These are phyloP conservation scores for Buddleja alternifolia DNA, from an alignment of 257 asterid species.

Conservation along the genomic window DNA sequence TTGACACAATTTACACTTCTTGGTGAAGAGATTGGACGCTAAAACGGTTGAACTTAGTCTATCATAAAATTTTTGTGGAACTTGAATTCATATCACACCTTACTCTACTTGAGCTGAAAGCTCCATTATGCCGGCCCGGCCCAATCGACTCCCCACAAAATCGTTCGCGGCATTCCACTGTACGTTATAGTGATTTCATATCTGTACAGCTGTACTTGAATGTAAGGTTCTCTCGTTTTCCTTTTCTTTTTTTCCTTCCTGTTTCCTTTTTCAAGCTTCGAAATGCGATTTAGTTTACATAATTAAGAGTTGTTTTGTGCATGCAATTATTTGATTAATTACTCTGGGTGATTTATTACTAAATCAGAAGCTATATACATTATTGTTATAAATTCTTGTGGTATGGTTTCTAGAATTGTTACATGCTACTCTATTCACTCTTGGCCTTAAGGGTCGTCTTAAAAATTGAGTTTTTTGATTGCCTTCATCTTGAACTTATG, in stretches of 20 bases:
- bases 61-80: too few species aligned
- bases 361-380: neutral
- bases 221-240: conserved; percentile 6
- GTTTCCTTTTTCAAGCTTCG: neutral
- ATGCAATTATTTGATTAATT: neutral
- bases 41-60: too few species aligned
- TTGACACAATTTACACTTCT: too few species aligned
- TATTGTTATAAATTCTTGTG: neutral
- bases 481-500: neutral
- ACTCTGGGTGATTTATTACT: neutral
- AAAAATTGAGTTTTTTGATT: neutral
- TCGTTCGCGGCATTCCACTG: conserved; percentile 4
- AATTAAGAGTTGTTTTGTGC: neutral
- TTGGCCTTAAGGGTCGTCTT: conserved; percentile 2
- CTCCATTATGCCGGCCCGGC: conserved; percentile 12
- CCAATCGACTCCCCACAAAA: conserved; percentile 6
- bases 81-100: too few species aligned
- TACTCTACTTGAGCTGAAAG: neutral
- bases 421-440: neutral
- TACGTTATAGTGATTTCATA: conserved; percentile 21
- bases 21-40: too few species aligned
- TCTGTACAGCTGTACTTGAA: conserved; percentile 28
- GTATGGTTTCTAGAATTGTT: neutral
- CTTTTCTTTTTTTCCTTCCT: neutral
- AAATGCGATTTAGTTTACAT: neutral